Evolutionary conservation across 2,329 filamentous ascomycete species (phyloP).

Genomic region (Apiospora sp.): DNA sequence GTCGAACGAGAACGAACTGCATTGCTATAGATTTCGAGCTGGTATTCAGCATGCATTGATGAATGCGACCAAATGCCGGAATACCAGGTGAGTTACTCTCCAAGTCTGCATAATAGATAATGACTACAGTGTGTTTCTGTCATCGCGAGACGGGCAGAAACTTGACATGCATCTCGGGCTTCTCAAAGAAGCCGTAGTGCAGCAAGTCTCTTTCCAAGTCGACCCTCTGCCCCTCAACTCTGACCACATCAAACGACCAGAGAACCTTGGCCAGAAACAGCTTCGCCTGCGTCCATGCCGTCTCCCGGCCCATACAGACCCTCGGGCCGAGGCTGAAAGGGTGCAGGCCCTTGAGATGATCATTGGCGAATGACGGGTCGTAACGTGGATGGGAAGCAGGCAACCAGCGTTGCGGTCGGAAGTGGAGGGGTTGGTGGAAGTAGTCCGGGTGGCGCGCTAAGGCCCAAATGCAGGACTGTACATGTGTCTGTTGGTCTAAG

Average conservation of each 20-base stretch:
- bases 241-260: constrained; percentile 24
- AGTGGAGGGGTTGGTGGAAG: constrained; percentile 28
- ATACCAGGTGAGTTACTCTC: no score
- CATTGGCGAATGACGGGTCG: constrained; percentile 22
- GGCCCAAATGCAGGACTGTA: constrained; percentile 26
- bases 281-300: constrained; percentile 25
- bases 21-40: no score
- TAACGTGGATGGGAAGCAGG: constrained; percentile 22
- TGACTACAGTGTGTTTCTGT: not conserved
- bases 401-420: constrained; percentile 31
- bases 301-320: constrained; percentile 19
- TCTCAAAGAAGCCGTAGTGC: constrained; percentile 29
- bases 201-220: constrained; percentile 25
- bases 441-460: constrained; percentile 25
- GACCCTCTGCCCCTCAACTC: constrained; percentile 4
- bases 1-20: no score
- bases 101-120: no score
- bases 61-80: no score
- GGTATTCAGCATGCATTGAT: no score
- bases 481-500: not conserved
- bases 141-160: constrained; percentile 4
- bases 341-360: constrained; percentile 26
- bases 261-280: constrained; percentile 27
- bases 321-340: constrained; percentile 31
- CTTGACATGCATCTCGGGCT: constrained; percentile 21